phyloP scores from a whole-genome alignment of 768 basidiomycete species.

The Multifurca ochricompacta region DNA sequence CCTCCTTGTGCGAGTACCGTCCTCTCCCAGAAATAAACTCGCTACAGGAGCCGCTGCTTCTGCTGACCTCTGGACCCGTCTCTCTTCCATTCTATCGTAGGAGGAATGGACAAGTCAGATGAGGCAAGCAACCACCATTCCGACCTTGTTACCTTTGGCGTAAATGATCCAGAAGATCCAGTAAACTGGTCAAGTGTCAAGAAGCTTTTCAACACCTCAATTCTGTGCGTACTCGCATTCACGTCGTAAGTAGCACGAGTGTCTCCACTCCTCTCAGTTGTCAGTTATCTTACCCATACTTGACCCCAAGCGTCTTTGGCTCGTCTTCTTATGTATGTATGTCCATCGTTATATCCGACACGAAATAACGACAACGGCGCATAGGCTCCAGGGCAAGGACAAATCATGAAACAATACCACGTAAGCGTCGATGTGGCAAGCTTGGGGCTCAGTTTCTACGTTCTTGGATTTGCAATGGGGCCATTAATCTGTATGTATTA shows the following conservation, averaged over 20 bases:
- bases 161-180: slow-evolving; percentile 19
- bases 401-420: slow-evolving; percentile 17
- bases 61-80: too few species aligned
- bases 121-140: not conserved
- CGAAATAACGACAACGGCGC: not conserved
- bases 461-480: slow-evolving; percentile 21
- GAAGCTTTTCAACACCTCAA: slow-evolving; percentile 3
- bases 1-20: too few species aligned
- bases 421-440: slow-evolving; percentile 20
- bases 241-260: slow-evolving; percentile 6
- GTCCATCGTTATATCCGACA: not conserved
- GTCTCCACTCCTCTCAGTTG: not conserved
- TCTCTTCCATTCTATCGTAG: slow-evolving; percentile 10
- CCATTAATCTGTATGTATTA: slow-evolving; percentile 20
- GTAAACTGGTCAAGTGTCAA: slow-evolving; percentile 19
- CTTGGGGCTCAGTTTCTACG: slow-evolving; percentile 22
- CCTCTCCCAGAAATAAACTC: too few species aligned
- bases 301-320: slow-evolving; percentile 14
- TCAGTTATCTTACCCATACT: not conserved
- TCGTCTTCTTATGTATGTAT: slow-evolving; percentile 22
- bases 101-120: slow-evolving; percentile 8
- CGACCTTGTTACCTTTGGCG: slow-evolving; percentile 13
- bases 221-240: slow-evolving; percentile 14
- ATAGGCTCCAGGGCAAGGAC: slow-evolving; percentile 21
- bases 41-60: too few species aligned